These are phyloP conservation scores for Saksenaea vasiformis DNA, from an alignment of 371 early-diverging fungal species.

Conservation along the genomic window DNA sequence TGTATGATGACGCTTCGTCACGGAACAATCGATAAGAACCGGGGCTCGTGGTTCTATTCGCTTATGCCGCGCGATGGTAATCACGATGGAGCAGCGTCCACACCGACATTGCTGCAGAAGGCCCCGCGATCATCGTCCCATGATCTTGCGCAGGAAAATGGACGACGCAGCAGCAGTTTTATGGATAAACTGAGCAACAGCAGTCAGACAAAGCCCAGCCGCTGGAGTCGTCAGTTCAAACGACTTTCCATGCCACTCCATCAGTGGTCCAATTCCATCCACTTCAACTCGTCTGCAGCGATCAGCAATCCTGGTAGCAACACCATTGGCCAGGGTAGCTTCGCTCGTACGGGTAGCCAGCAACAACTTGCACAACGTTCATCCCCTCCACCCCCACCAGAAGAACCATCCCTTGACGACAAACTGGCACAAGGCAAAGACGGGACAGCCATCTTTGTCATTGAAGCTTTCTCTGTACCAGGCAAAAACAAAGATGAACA, in stretches of 20 bases:
- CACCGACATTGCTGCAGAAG: conserved; percentile 10
- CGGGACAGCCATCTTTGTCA: conserved; percentile 36
- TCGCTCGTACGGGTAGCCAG: not conserved
- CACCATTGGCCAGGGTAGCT: conserved; percentile 3
- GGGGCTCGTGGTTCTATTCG: conserved; percentile 8
- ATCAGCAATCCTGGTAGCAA: conserved; percentile 13
- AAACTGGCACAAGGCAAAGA: conserved; percentile 14
- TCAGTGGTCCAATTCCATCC: conserved; percentile 27
- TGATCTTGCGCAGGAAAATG: not conserved
- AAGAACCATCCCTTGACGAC: not conserved
- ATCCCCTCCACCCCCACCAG: not conserved
- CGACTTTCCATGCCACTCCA: conserved; percentile 25
- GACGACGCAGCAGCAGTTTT: conserved; percentile 13
- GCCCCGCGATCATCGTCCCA: not conserved
- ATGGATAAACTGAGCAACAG: conserved; percentile 15
- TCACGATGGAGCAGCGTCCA: not conserved
- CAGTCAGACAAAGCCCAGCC: conserved; percentile 6
- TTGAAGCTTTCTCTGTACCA: conserved; percentile 41
- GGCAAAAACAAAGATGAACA: conserved; percentile 2
- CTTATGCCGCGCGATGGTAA: not conserved
- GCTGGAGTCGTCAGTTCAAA: conserved; percentile 25
- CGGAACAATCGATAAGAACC: conserved; percentile 22
- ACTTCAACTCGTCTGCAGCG: conserved; percentile 19
- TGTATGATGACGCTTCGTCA: conserved; percentile 45
- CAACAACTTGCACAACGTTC: not conserved